Evolutionary conservation across 495 filamentous ascomycete species (phyloP), one percentile per base, ranked within the genome.

Genomic region (Aspergillus olivimuriae): DNA sequence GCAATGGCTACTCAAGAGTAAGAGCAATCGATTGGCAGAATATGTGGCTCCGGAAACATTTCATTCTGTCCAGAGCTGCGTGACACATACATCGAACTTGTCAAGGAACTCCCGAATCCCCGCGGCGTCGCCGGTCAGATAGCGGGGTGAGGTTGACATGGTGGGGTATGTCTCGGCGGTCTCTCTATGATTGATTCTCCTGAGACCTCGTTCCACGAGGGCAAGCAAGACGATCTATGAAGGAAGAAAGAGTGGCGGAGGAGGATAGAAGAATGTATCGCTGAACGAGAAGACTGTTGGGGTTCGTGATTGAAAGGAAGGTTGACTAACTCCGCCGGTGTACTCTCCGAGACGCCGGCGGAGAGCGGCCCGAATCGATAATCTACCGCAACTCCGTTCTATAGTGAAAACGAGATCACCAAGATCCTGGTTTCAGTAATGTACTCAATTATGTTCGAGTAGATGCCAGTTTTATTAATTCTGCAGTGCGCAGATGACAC

Each of bases 21-120:
- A n/a, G n/a, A n/a, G n/a, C n/a, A n/a, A n/a, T n/a, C n/a, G n/a
- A n/a, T 44, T 32, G 47, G 32, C 21, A 39, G 9, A 20, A 17
- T 15, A 18, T 19, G 4, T 20, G 31, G 15, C 9, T 1, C 1
- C 10, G 4, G 8, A 19, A 22, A 16, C 12, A 34, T 4, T 21
- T n/a, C 11, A 5, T 18, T 33, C 8, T 43, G n/a, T 24, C 33
- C 8, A 14, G 31, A 34, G 8, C 20, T 23, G 11, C 8, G 22
- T 39, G 11, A 35, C n/a, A 78, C 89, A 56, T 58, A 95, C 90
- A 70, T 98, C 94, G 53, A 95, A 98, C 52, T 78, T 79, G 57
- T 84, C 84, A 46, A 98, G 70, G 55, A 97, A 98, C 20, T 84
- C 79, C 17, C 78, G 71, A 41, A 97, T 85, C 16, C 74, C 83